Evolutionary conservation across 306 rosid genomes (phyloP).

Genomic region (Ormosia semicastrata): DNA sequence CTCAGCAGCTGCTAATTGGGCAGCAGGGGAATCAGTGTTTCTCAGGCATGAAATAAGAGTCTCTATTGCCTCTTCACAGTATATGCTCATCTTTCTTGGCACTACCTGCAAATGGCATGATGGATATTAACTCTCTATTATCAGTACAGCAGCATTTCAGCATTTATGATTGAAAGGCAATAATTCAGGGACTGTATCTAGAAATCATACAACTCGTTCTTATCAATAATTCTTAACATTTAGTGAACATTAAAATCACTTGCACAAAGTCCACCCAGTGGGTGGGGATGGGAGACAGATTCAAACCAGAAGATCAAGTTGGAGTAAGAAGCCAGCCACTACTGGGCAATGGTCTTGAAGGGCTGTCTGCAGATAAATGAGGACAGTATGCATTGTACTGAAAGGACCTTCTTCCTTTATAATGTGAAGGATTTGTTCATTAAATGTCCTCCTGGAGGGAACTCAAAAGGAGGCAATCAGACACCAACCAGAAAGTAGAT

Average conservation of each 20-base stretch:
- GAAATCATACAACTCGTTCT: neutral
- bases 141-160: neutral
- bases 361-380: constrained; percentile 73
- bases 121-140: constrained; percentile 14
- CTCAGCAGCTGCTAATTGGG: constrained; percentile 79
- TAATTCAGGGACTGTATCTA: neutral
- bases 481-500: neutral
- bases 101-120: constrained; percentile 57
- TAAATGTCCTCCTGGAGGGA: constrained; percentile 68
- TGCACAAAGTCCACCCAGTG: too few species aligned
- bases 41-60: constrained; percentile 76
- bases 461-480: constrained; percentile 16
- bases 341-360: constrained; percentile 65
- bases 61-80: constrained; percentile 93
- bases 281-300: neutral
- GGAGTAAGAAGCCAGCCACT: constrained; percentile 87
- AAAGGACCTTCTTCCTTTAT: constrained; percentile 82
- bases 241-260: neutral
- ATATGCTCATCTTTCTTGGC: constrained; percentile 92
- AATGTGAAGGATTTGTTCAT: constrained; percentile 71
- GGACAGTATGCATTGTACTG: constrained; percentile 88
- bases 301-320: constrained; percentile 95
- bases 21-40: constrained; percentile 60
- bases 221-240: neutral
- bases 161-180: neutral